Base-by-base conservation (phyloP, 1,284 basidiomycete species). In the Golubevia pallescens region DNA sequence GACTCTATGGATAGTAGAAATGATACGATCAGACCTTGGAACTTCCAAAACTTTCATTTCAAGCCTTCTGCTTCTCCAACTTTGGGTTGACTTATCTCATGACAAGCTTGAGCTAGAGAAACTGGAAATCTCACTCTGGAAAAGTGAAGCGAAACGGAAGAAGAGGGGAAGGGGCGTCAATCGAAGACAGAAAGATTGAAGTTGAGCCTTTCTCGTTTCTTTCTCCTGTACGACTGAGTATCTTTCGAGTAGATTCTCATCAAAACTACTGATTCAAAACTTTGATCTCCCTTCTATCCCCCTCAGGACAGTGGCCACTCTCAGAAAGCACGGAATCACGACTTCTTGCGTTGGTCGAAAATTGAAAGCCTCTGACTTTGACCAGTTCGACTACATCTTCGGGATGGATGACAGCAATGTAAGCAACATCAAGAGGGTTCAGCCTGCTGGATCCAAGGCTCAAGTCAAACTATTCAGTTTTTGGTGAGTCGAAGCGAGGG, bases 351-450 rank as follows among this genome's bases (percentile, higher is more conserved):
- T 67, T 1, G 79, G 80, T 1, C 71, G 81, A 19, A 73, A 67
- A 19, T 67, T 84, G 42, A 54, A 38, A 0, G 32, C 8, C 3
- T n/a, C 48, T 10, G 81, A 84, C 67, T 84, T 79, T 54, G n/a
- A 61, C 58, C 66, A 56, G 7, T 82, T 81, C 61, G 65, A 79
- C 67, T 74, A 74, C 65, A 81, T 84, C 56, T 74, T 84, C 28
- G 81, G 81, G 20, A 79, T 80, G 78, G 78, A 80, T 61, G 66
- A 69, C n/a, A 79, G 78, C 70, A 82, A 83, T 59, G 70, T 79
- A 0, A 58, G 73, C 3, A 80, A 81, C 58, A 58, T 83, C 13
- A 56, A 65, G 55, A 55, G 54, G 6, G 73, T 78, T 66, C 70
- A 76, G 32, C 81, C 79, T 5, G 59, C 60, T 6, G 66, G 62